Conservation (phyloP, 2,329 filamentous ascomycete species). For the Fusarium sp. region DNA sequence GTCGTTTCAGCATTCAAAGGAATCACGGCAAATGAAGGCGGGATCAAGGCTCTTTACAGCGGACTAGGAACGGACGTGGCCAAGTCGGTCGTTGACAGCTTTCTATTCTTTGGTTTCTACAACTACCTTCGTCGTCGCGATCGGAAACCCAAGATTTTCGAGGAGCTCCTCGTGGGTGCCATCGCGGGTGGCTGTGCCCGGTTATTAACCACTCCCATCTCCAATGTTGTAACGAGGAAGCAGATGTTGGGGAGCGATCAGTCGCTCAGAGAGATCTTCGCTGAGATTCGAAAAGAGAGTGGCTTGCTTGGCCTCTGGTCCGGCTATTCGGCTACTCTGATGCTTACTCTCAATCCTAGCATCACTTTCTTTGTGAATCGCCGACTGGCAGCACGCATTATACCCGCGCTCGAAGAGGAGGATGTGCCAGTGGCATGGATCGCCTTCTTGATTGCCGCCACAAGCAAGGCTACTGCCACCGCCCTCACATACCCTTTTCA, state of each 20-base stretch:
- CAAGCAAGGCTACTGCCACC: conserved; percentile 84
- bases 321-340: conserved; percentile 84
- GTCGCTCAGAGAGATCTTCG: conserved; percentile 71
- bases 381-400: conserved; percentile 72
- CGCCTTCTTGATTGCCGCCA: conserved; percentile 73
- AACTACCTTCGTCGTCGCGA: conserved; percentile 64
- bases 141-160: conserved; percentile 70
- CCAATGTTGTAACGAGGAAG: conserved; percentile 86
- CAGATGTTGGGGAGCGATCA: conserved; percentile 72
- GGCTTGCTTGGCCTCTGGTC: conserved; percentile 87
- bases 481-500: conserved; percentile 88
- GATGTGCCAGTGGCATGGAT: conserved; percentile 58
- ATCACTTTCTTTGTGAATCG: conserved; percentile 90
- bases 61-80: conserved; percentile 75
- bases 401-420: conserved; percentile 64
- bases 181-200: conserved; percentile 82
- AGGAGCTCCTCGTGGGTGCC: conserved; percentile 82
- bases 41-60: conserved; percentile 77
- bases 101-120: conserved; percentile 90
- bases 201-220: conserved; percentile 83
- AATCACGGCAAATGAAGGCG: conserved; percentile 81
- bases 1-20: conserved; percentile 78
- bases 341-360: conserved; percentile 88
- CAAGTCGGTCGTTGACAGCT: conserved; percentile 81
- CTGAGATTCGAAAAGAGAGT: conserved; percentile 76